These are phyloP conservation scores for Salvia sclarea DNA, from an alignment of 305 asterid genomes.

Conservation along the genomic window DNA sequence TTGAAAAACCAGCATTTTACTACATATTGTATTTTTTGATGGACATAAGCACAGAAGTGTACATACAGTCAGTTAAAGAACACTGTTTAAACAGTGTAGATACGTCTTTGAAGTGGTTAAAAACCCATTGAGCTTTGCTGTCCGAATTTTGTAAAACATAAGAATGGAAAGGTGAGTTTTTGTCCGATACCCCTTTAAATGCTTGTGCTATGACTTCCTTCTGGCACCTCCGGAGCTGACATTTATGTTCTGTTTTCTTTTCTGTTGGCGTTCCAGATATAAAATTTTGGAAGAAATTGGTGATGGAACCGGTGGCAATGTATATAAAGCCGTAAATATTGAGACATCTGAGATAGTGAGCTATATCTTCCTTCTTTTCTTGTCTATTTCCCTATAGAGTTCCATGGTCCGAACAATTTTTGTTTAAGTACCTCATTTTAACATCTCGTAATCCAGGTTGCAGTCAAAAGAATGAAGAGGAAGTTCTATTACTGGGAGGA, in stretches of 20 bases:
- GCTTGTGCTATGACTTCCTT: no score
- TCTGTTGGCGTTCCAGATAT: conserved; percentile 56
- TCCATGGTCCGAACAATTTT: no score
- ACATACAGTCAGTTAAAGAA: conserved; percentile 51
- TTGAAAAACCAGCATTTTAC: conserved; percentile 61
- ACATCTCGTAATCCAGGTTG: conserved; percentile 85
- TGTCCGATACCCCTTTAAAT: no score
- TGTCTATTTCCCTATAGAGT: no score
- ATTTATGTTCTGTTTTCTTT: conserved; percentile 17
- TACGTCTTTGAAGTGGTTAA: conserved; percentile 63
- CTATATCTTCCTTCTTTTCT: no score
- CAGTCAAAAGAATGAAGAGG: conserved; percentile 93
- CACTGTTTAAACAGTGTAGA: conserved; percentile 69
- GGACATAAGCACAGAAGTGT: conserved; percentile 45
- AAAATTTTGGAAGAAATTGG: conserved; percentile 85
- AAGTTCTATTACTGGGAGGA: conserved; percentile 89
- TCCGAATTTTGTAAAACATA: conserved; percentile 39
- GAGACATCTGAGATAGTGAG: conserved; percentile 87
- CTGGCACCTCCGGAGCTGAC: no score
- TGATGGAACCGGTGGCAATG: conserved; percentile 90
- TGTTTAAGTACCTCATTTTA: neutral
- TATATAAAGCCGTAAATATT: conserved; percentile 78
- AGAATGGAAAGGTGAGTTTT: conserved; percentile 55
- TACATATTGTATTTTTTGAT: conserved; percentile 60
- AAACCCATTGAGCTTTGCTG: conserved; percentile 52